These are phyloP conservation scores for Hypoxylon rickii DNA, from an alignment of 495 filamentous ascomycete species.

Conservation along the genomic window DNA sequence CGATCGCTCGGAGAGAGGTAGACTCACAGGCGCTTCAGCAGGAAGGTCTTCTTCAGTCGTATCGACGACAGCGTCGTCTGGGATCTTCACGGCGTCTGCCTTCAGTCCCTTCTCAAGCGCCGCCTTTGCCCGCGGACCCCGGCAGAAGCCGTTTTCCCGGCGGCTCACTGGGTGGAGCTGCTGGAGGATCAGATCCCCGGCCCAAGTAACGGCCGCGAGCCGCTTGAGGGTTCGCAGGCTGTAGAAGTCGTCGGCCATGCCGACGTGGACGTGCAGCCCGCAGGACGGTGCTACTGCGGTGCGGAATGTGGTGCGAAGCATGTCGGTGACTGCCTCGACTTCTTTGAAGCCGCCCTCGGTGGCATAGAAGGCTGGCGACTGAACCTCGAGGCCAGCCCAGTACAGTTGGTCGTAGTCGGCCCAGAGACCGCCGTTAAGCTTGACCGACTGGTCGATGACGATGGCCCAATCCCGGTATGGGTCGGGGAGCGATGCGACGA, in stretches of 20 bases:
- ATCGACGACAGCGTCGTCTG: not conserved
- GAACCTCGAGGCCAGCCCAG: not conserved
- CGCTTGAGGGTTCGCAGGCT: not conserved
- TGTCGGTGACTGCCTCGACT: slow-evolving; percentile 8
- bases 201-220: slow-evolving; percentile 8
- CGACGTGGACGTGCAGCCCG: slow-evolving; percentile 6
- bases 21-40: too few relatives aligned
- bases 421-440: not conserved
- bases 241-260: not conserved
- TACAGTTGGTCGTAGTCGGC: not conserved
- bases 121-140: not conserved
- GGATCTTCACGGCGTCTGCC: not conserved
- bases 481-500: not conserved
- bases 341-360: slow-evolving; percentile 2
- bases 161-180: slow-evolving; percentile 7
- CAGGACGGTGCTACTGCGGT: slow-evolving; percentile 4
- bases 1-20: too few relatives aligned
- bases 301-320: slow-evolving; percentile 4
- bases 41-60: too few relatives aligned
- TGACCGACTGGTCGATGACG: not conserved
- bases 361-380: slow-evolving; percentile 9
- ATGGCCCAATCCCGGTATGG: not conserved
- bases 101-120: not conserved
- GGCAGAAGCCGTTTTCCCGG: not conserved
- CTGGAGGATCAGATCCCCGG: slow-evolving; percentile 1